Evolutionary conservation across 768 basidiomycete genomes (phyloP).

Genomic region (Tulasnella sp.): DNA sequence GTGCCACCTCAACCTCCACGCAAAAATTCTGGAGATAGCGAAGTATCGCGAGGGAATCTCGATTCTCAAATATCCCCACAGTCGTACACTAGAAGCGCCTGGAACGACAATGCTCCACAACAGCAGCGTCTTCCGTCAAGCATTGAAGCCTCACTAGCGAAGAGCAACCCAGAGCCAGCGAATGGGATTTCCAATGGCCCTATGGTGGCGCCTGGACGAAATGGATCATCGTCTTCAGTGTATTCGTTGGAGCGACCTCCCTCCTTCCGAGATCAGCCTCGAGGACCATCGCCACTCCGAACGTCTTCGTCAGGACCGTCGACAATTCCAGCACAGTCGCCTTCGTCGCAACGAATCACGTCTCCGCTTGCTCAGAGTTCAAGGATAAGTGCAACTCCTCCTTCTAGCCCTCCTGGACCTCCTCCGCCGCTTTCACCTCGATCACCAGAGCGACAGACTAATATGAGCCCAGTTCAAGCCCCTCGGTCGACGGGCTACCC

Average conservation of each 20-base stretch:
- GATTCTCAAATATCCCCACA: neutral
- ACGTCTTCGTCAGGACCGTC: neutral
- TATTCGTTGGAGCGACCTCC: neutral
- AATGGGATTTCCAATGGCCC: neutral
- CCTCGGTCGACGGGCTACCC: too few species aligned
- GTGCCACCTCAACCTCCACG: conserved; percentile 6
- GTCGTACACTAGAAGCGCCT: conserved; percentile 1
- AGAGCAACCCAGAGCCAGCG: neutral
- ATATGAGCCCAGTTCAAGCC: too few species aligned
- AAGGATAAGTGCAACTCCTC: too few species aligned
- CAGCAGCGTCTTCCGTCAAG: neutral
- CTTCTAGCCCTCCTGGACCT: too few species aligned
- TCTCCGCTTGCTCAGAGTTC: neutral
- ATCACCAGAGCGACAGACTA: too few species aligned
- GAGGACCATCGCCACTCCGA: neutral
- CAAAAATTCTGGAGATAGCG: neutral
- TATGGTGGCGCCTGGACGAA: neutral
- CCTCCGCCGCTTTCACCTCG: too few species aligned
- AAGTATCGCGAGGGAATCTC: neutral
- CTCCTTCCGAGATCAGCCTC: neutral
- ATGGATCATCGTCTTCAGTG: neutral
- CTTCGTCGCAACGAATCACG: neutral
- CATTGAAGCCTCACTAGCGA: neutral
- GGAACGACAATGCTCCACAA: neutral
- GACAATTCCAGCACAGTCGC: neutral